A percentile compares a stretch with the other conserved stretches of the same genome.
These are phyloP conservation scores for Lactifluus rugatus DNA, from an alignment of 768 basidiomycete species.

Conservation along the genomic window DNA sequence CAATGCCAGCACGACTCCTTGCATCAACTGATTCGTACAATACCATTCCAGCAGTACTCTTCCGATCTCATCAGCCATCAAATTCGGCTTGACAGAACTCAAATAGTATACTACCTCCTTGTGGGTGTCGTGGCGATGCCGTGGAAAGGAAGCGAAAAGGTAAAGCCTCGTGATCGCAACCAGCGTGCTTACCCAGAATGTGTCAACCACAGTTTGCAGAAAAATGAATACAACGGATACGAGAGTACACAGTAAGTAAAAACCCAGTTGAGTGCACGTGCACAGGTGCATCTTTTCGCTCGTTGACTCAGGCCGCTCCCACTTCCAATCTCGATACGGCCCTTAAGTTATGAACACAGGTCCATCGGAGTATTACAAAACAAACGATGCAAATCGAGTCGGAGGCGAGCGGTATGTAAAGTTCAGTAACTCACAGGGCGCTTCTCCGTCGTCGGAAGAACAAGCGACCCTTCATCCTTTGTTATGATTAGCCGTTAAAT, in stretches of 20 bases:
- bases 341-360: constrained; percentile 14
- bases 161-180: constrained; percentile 13
- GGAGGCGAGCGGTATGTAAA: not conserved
- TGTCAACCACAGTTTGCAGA: not conserved
- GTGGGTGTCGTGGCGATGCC: not conserved
- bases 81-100: constrained; percentile 1
- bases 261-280: not conserved
- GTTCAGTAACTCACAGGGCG: not conserved
- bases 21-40: not conserved
- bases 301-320: not conserved
- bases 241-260: constrained; percentile 6
- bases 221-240: constrained; percentile 12
- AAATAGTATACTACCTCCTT: not conserved
- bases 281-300: constrained; percentile 5
- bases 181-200: not conserved
- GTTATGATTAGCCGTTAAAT: not conserved
- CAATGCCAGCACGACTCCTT: not conserved
- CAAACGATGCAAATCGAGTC: not conserved
- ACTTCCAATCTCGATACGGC: not conserved
- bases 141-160: constrained; percentile 8
- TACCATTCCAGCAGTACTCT: not conserved
- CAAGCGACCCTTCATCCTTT: constrained; percentile 8
- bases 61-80: not conserved
- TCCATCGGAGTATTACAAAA: constrained; percentile 6
- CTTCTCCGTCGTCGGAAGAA: constrained; percentile 13